A percentile compares a stretch with the other conserved stretches of the same genome.
Evolutionary conservation across 805 yeast species (phyloP).

Genomic region (Yarrowia yakushimensis): DNA sequence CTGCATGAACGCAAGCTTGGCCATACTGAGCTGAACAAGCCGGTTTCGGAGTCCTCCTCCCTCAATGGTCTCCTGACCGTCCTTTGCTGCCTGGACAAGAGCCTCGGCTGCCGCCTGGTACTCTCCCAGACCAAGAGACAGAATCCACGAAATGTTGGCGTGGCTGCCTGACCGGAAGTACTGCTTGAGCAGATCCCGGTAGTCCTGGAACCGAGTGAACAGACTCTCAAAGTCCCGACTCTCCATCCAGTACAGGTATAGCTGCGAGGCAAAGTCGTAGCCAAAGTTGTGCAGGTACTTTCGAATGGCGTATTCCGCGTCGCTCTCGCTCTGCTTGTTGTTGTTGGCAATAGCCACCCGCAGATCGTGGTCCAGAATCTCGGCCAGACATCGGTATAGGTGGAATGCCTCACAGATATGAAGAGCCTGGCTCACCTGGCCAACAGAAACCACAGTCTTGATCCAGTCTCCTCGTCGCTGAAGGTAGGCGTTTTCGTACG

Average conservation of each 20-base stretch:
- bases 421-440: conserved; percentile 53
- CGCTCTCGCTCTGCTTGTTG: conserved; percentile 2
- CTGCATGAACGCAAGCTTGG: conserved; percentile 48
- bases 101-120: conserved; percentile 50
- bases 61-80: conserved; percentile 36
- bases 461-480: conserved; percentile 55
- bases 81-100: conserved; percentile 46
- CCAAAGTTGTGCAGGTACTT: conserved; percentile 60
- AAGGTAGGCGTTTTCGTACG: conserved; percentile 28
- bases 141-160: conserved; percentile 63
- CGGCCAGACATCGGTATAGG: conserved; percentile 64
- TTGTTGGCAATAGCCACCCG: conserved; percentile 4
- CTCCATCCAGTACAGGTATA: conserved; percentile 57
- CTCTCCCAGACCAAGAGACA: conserved; percentile 51
- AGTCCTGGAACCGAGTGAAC: conserved; percentile 55
- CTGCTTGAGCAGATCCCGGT: conserved; percentile 46
- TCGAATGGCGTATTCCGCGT: conserved; percentile 27
- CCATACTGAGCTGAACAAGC: conserved; percentile 61
- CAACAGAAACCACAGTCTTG: conserved; percentile 46
- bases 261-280: conserved; percentile 61
- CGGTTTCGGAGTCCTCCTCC: conserved; percentile 37
- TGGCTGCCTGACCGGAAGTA: conserved; percentile 47
- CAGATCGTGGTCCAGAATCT: conserved; percentile 48
- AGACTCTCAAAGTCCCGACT: conserved; percentile 52
- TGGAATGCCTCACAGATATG: conserved; percentile 60